phyloP scores from a whole-genome alignment of 768 basidiomycete genomes.

The Gyrodon lividus region DNA sequence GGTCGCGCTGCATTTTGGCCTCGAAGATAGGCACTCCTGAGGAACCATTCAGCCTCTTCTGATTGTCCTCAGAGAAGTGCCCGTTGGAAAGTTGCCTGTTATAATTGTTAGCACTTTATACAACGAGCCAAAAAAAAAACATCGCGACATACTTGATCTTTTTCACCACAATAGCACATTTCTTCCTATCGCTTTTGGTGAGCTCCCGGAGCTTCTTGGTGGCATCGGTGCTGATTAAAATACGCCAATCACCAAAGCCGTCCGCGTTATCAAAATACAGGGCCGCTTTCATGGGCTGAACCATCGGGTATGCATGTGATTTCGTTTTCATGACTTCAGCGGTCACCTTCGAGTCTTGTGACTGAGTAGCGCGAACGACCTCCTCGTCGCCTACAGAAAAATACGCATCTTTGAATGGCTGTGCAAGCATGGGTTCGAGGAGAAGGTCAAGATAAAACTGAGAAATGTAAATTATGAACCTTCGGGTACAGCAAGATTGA shows the following conservation, averaged over 20 bases:
- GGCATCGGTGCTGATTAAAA: conserved; percentile 54
- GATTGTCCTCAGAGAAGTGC: conserved; percentile 67
- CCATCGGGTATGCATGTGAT: conserved; percentile 40
- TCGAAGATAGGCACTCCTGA: conserved; percentile 60
- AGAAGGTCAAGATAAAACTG: conserved; percentile 30
- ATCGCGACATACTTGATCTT: conserved; percentile 56
- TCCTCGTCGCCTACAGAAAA: not conserved
- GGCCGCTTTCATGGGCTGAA: conserved; percentile 60
- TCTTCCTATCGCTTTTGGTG: conserved; percentile 42
- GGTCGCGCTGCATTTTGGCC: conserved; percentile 61
- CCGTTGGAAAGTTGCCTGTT: conserved; percentile 66
- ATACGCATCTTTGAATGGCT: conserved; percentile 11
- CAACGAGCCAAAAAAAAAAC: not conserved
- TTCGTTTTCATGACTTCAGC: conserved; percentile 2
- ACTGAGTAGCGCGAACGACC: not conserved
- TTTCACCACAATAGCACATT: conserved; percentile 56
- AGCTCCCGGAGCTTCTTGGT: conserved; percentile 48
- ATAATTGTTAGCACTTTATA: not conserved
- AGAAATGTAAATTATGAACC: not conserved
- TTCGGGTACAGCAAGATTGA: not conserved
- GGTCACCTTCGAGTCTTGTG: not conserved
- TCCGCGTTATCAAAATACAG: conserved; percentile 57
- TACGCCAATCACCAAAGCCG: conserved; percentile 64
- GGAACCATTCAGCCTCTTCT: conserved; percentile 52
- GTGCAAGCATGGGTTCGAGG: conserved; percentile 10